Evolutionary conservation across 148 eudicot genomes (phyloP).

Genomic region (Rhododendron simsii): DNA sequence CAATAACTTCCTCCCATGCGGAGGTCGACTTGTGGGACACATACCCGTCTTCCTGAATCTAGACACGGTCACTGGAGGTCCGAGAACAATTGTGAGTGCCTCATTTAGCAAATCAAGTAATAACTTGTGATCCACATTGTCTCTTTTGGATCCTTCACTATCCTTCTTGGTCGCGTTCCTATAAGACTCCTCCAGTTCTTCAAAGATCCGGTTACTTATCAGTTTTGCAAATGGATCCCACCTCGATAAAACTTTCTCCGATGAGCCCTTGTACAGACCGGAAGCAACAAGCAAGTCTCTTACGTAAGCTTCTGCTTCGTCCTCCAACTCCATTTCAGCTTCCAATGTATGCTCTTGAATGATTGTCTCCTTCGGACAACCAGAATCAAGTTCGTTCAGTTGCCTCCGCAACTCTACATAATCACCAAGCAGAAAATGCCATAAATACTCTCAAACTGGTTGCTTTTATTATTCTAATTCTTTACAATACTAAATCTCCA

Average conservation of each 20-base stretch:
- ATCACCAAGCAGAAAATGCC: no score
- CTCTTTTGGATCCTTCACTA: slow-evolving; percentile 23
- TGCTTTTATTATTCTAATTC: not conserved
- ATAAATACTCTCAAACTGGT: not conserved
- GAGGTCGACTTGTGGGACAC: slow-evolving; percentile 27
- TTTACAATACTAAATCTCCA: not conserved
- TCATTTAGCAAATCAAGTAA: slow-evolving; percentile 71
- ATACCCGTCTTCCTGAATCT: slow-evolving; percentile 46
- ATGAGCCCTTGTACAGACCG: no score
- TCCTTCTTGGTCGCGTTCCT: slow-evolving; percentile 26
- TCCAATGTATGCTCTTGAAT: slow-evolving; percentile 49
- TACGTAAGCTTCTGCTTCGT: slow-evolving; percentile 65
- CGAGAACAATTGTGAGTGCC: slow-evolving; percentile 53
- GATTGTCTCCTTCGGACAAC: slow-evolving; percentile 44
- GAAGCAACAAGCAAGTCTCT: slow-evolving; percentile 46
- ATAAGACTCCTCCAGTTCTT: slow-evolving; percentile 70
- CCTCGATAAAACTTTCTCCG: no score
- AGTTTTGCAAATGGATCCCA: slow-evolving; percentile 49
- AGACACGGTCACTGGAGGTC: slow-evolving; percentile 43
- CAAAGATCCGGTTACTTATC: slow-evolving; percentile 51
- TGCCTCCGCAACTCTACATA: slow-evolving; percentile 67
- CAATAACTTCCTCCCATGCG: slow-evolving; percentile 57
- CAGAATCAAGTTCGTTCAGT: slow-evolving; percentile 63
- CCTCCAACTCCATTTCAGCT: slow-evolving; percentile 54
- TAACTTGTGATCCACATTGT: slow-evolving; percentile 50